phyloP scores from a whole-genome alignment of 1,139 yeast genomes.

The Oligophagozyma castellii region DNA sequence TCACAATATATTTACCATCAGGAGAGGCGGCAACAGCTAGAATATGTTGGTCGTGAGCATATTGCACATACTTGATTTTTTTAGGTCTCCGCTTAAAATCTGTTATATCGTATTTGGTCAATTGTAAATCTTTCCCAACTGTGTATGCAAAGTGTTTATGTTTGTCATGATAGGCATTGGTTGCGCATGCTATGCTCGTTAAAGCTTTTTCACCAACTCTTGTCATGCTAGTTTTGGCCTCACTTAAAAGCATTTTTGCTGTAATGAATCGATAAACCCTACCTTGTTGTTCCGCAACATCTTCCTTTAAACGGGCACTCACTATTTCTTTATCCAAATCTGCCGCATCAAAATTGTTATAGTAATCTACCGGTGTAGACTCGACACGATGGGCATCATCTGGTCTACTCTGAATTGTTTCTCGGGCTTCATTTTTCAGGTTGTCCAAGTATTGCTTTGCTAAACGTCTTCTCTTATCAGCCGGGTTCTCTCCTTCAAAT shows the following conservation, averaged over 20 bases:
- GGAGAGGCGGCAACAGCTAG: conserved; percentile 72
- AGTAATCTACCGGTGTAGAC: conserved; percentile 25
- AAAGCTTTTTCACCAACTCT: conserved; percentile 48
- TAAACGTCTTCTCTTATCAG: conserved; percentile 84
- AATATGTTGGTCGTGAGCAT: conserved; percentile 65
- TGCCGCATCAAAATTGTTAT: conserved; percentile 72
- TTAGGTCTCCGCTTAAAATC: conserved; percentile 39
- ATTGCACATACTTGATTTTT: conserved; percentile 43
- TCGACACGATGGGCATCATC: conserved; percentile 6
- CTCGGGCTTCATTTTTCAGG: conserved; percentile 45
- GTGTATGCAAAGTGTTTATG: conserved; percentile 47
- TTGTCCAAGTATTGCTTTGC: conserved; percentile 88
- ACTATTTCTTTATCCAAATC: conserved; percentile 82
- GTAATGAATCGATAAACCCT: conserved; percentile 59
- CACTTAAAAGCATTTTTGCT: conserved; percentile 36
- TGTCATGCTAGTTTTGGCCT: conserved; percentile 29
- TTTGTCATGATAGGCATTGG: conserved; percentile 11
- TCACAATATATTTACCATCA: conserved; percentile 76
- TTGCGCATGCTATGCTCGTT: conserved; percentile 28
- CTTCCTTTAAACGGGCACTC: conserved; percentile 66
- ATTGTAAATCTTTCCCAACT: conserved; percentile 67
- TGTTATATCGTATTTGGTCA: conserved; percentile 65
- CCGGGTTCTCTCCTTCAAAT: conserved; percentile 63
- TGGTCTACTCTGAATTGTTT: conserved; percentile 14
- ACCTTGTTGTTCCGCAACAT: conserved; percentile 84